Conservation (phyloP, 2,329 filamentous ascomycete species). For the Ceratocystis alfenasii region DNA sequence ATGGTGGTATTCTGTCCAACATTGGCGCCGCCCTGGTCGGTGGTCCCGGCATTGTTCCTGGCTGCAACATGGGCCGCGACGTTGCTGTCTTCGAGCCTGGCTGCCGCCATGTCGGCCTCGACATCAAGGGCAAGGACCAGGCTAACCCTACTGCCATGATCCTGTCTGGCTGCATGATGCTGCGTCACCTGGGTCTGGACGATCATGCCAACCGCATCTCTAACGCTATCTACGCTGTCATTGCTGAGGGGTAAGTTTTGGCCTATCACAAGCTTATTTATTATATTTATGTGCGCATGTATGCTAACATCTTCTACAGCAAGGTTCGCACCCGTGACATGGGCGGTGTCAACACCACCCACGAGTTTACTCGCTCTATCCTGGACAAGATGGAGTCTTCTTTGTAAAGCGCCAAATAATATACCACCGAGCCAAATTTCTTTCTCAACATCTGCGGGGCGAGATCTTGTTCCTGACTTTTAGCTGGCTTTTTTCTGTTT, state of each 20-base stretch:
- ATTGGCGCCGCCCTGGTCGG: slow-evolving; percentile 94
- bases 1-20: slow-evolving; percentile 98
- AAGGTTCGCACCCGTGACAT: slow-evolving; percentile 87
- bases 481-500: background rate
- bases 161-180: slow-evolving; percentile 90
- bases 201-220: slow-evolving; percentile 98
- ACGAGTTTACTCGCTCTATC: slow-evolving; percentile 91
- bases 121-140: slow-evolving; percentile 99
- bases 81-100: slow-evolving; percentile 98
- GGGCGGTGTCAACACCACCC: slow-evolving; percentile 79
- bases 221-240: slow-evolving; percentile 65
- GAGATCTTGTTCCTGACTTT: background rate
- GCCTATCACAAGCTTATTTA: background rate
- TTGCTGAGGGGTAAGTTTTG: slow-evolving; percentile 72
- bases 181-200: slow-evolving; percentile 92
- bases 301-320: slow-evolving; percentile 42
- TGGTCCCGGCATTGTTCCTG: slow-evolving; percentile 90
- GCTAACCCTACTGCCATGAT: slow-evolving; percentile 95
- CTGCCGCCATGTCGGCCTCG: slow-evolving; percentile 96
- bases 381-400: slow-evolving; percentile 78
- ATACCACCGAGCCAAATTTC: slow-evolving; percentile 4
- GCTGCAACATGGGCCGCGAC: slow-evolving; percentile 98
- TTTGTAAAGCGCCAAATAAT: slow-evolving; percentile 16
- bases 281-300: background rate
- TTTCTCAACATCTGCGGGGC: background rate